Conservation (phyloP, 805 yeast genomes). For the Zygosaccharomyces rouxii region DNA sequence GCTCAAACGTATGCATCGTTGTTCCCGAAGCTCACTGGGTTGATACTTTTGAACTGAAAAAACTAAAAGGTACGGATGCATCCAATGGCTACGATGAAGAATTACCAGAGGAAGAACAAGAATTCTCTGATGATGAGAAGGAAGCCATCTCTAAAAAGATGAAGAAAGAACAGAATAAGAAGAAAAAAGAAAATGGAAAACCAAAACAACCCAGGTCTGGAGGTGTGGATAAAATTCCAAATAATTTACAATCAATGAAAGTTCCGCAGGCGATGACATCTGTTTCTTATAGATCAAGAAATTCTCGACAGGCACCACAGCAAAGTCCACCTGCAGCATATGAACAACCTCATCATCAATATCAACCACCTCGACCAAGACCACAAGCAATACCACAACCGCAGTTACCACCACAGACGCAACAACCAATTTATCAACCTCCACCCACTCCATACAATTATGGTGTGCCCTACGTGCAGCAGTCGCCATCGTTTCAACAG, state of each 20-base stretch:
- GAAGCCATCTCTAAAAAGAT: conserved; percentile 67
- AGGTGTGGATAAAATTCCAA: background rate
- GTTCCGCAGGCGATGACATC: conserved; percentile 16
- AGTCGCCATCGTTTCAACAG: conserved; percentile 2
- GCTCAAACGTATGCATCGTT: conserved; percentile 64
- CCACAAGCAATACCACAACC: conserved; percentile 1
- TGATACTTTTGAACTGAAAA: conserved; percentile 66
- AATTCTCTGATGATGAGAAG: conserved; percentile 89
- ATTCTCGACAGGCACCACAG: conserved; percentile 10
- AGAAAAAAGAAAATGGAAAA: conserved; percentile 29
- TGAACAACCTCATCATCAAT: background rate
- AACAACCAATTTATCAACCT: conserved; percentile 7
- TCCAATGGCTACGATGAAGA: conserved; percentile 95
- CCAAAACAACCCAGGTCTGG: background rate
- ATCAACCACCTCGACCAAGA: conserved; percentile 3
- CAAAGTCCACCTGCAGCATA: background rate
- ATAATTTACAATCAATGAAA: conserved; percentile 14
- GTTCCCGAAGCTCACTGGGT: conserved; percentile 77
- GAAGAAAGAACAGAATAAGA: conserved; percentile 55
- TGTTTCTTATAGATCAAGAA: conserved; percentile 20
- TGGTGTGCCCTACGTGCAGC: conserved; percentile 6
- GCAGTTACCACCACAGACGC: background rate
- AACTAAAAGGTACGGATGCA: conserved; percentile 86
- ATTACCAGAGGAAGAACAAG: conserved; percentile 87
- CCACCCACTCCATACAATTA: conserved; percentile 9